Percentiles rank a stretch among this genome's conserved stretches.
Evolutionary conservation across 2,329 filamentous ascomycete species (phyloP).

Genomic region (Hortaea werneckii): DNA sequence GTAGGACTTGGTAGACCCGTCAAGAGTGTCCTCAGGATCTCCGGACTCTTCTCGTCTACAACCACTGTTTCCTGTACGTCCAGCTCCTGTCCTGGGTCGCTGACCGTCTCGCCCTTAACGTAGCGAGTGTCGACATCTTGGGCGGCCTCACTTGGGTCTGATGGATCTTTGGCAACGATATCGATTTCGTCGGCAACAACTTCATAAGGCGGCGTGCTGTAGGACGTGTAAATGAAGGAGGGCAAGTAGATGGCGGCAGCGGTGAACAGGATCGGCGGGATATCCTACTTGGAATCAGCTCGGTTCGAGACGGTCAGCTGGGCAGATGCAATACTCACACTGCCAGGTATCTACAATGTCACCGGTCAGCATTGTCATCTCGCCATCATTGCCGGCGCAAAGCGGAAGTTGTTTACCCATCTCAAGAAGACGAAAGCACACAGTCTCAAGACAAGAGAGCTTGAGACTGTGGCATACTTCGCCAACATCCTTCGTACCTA

Average conservation of each 20-base stretch:
- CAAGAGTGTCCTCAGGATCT: conserved; percentile 56
- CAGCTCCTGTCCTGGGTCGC: conserved; percentile 38
- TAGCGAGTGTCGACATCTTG: not conserved
- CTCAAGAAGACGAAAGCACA: conserved; percentile 11
- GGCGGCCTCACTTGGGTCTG: conserved; percentile 3
- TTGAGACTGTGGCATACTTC: conserved; percentile 5
- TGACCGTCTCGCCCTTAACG: conserved; percentile 16
- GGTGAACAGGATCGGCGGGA: conserved; percentile 26
- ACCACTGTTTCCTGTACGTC: conserved; percentile 54
- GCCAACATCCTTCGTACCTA: conserved; percentile 1
- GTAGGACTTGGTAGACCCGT: conserved; percentile 65
- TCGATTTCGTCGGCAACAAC: conserved; percentile 25
- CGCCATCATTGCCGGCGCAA: conserved; percentile 10
- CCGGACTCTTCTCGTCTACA: conserved; percentile 47
- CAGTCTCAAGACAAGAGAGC: conserved; percentile 10
- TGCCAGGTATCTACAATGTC: conserved; percentile 24
- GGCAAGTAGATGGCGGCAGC: conserved; percentile 37
- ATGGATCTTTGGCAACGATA: conserved; percentile 30
- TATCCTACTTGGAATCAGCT: conserved; percentile 18
- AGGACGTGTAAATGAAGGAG: conserved; percentile 25
- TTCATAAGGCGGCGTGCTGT: conserved; percentile 21
- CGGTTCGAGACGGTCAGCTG: conserved; percentile 1
- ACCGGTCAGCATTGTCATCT: conserved; percentile 5
- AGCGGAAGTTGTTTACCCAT: conserved; percentile 20
- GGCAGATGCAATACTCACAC: conserved; percentile 17